Conservation (phyloP, 345 rosid species). For the Sonneratia alba region DNA sequence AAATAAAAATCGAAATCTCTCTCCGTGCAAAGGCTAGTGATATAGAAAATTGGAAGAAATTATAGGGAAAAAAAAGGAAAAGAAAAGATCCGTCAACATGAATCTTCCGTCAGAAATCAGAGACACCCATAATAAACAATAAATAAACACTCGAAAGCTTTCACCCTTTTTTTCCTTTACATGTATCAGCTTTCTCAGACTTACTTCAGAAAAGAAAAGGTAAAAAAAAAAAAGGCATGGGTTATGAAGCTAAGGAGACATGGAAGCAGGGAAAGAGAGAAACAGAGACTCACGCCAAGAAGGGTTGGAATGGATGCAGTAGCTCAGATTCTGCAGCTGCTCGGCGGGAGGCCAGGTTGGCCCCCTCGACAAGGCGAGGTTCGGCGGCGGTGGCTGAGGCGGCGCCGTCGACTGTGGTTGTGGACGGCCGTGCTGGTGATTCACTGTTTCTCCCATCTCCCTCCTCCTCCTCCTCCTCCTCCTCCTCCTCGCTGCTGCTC, state of each 20-base stretch:
- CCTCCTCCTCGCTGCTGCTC: neutral
- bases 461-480: neutral
- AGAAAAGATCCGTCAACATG: neutral
- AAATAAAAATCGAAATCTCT: neutral
- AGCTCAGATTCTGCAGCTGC: slow-evolving; percentile 83
- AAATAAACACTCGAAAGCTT: neutral
- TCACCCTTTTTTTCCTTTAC: neutral
- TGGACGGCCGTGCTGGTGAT: slow-evolving; percentile 26
- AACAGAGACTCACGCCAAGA: slow-evolving; percentile 72
- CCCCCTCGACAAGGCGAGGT: slow-evolving; percentile 41
- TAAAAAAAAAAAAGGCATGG: neutral
- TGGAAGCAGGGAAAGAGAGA: slow-evolving; percentile 4
- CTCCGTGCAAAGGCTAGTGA: neutral
- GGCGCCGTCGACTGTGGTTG: slow-evolving; percentile 24
- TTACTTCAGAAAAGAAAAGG: neutral
- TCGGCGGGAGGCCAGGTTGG: slow-evolving; percentile 76
- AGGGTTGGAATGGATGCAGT: slow-evolving; percentile 98
- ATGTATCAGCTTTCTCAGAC: slow-evolving; percentile 2
- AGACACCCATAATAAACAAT: neutral
- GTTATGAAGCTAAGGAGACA: neutral
- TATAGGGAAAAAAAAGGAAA: neutral
- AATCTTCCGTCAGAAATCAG: neutral
- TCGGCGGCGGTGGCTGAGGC: slow-evolving; percentile 33
- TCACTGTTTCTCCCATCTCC: slow-evolving; percentile 44
- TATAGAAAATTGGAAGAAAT: too few species aligned